Base-by-base conservation (phyloP, 305 asterid species). In the Rubia balearica region DNA sequence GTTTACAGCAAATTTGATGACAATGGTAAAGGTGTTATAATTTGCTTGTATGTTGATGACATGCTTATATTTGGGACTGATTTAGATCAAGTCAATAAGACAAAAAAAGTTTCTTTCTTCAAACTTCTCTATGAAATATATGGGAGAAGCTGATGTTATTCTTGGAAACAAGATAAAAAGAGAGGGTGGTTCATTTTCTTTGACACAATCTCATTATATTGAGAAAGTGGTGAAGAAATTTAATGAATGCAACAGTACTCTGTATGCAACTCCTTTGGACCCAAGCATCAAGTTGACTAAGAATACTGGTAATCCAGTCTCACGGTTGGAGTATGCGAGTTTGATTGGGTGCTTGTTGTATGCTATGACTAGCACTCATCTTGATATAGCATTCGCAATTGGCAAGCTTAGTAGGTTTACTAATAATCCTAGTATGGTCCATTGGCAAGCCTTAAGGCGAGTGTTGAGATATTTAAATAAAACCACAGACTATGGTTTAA, bases 51-150 rank as follows among this genome's bases (percentile, higher is more conserved):
- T 45, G 3, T 45, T 45, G 51, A 45, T 45, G 51, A 45, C 17
- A 45, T 45, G 51, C 51, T 61, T 22, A 22, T 30, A 9, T 11
- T 30, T 60, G 65, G 38, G 36, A 60, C 16, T 22, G 65, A 21
- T 33, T 60, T 60, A 22, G 4, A 60, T 9, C 65, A 60, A 60
- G 40, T 60, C 17, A 60, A 60, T 21, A 22, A 21, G 11, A 60
- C 41, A 9, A 60, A 60, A 21, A 13, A 6, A n/a, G 13, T 59
- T 59, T 21, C 38, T 59, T 59, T 59, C 64, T 59, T 21, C 14
- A 17, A 59, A 59, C 3, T 59, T 59, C 33, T 24, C 64, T 59
- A 59, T 59, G 64, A 59, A 59, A 59, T 38, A 59, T 21, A 59
- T 59, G 62, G 24, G 62, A 17, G 64, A 59, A 33, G 12, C 40